phyloP scores from a whole-genome alignment of 1,139 yeast genomes.

The Debaryomyces fabryi region DNA sequence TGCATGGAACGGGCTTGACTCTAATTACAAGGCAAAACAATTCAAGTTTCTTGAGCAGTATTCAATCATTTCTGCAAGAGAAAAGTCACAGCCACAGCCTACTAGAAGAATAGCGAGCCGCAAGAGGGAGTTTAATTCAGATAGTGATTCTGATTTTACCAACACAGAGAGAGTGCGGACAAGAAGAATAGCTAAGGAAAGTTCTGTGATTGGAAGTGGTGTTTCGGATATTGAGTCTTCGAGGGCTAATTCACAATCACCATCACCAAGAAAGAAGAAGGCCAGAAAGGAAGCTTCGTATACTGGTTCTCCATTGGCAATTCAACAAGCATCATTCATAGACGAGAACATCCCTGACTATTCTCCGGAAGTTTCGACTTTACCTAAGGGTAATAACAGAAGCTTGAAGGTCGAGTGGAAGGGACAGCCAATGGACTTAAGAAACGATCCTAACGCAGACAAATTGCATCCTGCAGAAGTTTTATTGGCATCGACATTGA shows the following conservation, averaged over 20 bases:
- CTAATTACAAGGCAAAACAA: slow-evolving; percentile 49
- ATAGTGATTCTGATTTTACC: slow-evolving; percentile 35
- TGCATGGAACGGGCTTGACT: slow-evolving; percentile 52
- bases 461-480: slow-evolving; percentile 91
- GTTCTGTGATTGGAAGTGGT: slow-evolving; percentile 15
- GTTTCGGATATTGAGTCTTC: slow-evolving; percentile 13
- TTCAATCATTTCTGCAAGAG: slow-evolving; percentile 28
- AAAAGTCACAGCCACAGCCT: slow-evolving; percentile 19
- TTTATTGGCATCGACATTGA: slow-evolving; percentile 81
- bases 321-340: slow-evolving; percentile 49
- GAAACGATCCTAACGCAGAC: slow-evolving; percentile 68
- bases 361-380: slow-evolving; percentile 66
- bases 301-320: slow-evolving; percentile 35
- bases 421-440: slow-evolving; percentile 94
- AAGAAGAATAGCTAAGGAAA: slow-evolving; percentile 53
- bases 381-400: slow-evolving; percentile 67
- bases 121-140: slow-evolving; percentile 24
- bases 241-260: slow-evolving; percentile 21
- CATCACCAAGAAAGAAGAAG: slow-evolving; percentile 46
- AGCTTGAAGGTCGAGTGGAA: slow-evolving; percentile 94
- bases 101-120: slow-evolving; percentile 14
- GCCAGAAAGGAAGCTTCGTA: slow-evolving; percentile 26
- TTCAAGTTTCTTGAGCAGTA: slow-evolving; percentile 56
- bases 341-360: slow-evolving; percentile 71
- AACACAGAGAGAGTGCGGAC: slow-evolving; percentile 57